These are phyloP conservation scores for Cordyceps cateniannulata DNA, from an alignment of 2,329 filamentous ascomycete species.

Conservation along the genomic window DNA sequence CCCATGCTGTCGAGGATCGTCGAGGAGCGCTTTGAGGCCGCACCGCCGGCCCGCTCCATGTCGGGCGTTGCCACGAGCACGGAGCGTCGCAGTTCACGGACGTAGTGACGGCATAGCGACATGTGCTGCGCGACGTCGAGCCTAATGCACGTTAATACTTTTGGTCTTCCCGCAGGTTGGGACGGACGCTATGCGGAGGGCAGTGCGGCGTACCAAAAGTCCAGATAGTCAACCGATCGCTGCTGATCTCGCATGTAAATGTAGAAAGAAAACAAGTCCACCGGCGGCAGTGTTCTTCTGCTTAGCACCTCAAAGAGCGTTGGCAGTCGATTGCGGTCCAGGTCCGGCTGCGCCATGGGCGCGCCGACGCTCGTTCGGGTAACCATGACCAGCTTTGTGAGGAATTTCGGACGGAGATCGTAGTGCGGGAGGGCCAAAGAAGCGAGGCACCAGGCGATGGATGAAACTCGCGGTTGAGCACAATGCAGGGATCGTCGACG, in stretches of 20 bases:
- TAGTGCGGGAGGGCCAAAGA: background rate
- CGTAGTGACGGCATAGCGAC: slow-evolving; percentile 94
- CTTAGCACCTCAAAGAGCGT: slow-evolving; percentile 95
- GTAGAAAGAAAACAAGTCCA: slow-evolving; percentile 98
- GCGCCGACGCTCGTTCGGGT: slow-evolving; percentile 24
- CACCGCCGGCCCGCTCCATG: slow-evolving; percentile 58
- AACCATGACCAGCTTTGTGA: slow-evolving; percentile 17
- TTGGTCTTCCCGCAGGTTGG: background rate
- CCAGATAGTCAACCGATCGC: slow-evolving; percentile 92
- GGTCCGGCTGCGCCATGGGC: slow-evolving; percentile 51
- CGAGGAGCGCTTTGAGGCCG: slow-evolving; percentile 77
- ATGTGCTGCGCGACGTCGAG: slow-evolving; percentile 99
- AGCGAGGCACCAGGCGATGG: background rate
- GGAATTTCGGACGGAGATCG: background rate
- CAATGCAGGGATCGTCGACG: background rate
- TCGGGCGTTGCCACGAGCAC: slow-evolving; percentile 92
- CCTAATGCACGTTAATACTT: slow-evolving; percentile 47
- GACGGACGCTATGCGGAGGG: background rate
- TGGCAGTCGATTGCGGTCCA: slow-evolving; percentile 75
- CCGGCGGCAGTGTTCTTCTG: slow-evolving; percentile 86
- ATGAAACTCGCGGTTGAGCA: background rate
- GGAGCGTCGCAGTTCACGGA: slow-evolving; percentile 87
- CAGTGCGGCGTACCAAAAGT: slow-evolving; percentile 72
- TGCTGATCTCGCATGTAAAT: slow-evolving; percentile 99
- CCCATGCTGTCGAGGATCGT: slow-evolving; percentile 67